Conservation (phyloP, 2,329 filamentous ascomycete genomes). For the Epichloe coenophiala region DNA sequence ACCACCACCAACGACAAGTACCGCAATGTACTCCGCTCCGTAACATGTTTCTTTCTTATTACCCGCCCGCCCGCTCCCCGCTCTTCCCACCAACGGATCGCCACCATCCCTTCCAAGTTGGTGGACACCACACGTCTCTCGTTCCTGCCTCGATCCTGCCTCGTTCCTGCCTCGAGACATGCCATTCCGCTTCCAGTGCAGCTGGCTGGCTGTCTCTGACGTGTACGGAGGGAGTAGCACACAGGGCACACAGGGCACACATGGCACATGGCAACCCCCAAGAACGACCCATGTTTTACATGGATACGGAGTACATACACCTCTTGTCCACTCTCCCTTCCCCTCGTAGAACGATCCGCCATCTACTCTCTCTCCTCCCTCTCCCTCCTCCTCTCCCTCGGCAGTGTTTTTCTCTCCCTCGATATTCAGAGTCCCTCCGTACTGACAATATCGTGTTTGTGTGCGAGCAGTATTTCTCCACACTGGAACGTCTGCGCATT, state of each 20-base stretch:
- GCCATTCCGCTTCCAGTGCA: slow-evolving; percentile 17
- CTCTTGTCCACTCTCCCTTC: not conserved
- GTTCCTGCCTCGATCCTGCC: slow-evolving; percentile 17
- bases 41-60: no score
- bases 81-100: not conserved
- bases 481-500: slow-evolving; percentile 55
- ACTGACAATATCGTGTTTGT: not conserved
- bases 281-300: not conserved
- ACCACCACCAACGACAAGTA: not conserved
- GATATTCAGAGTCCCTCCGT: not conserved
- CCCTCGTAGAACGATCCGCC: not conserved
- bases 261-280: slow-evolving; percentile 1
- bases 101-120: not conserved
- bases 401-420: not conserved
- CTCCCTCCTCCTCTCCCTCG: not conserved
- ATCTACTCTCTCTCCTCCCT: not conserved
- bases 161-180: slow-evolving; percentile 28
- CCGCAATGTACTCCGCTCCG: no score
- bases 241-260: not conserved
- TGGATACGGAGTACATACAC: not conserved
- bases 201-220: slow-evolving; percentile 3
- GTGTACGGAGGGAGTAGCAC: not conserved
- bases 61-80: not conserved
- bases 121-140: slow-evolving; percentile 1
- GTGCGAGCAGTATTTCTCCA: slow-evolving; percentile 54